phyloP scores from a whole-genome alignment of 345 rosid genomes.

The Triadica sebifera region DNA sequence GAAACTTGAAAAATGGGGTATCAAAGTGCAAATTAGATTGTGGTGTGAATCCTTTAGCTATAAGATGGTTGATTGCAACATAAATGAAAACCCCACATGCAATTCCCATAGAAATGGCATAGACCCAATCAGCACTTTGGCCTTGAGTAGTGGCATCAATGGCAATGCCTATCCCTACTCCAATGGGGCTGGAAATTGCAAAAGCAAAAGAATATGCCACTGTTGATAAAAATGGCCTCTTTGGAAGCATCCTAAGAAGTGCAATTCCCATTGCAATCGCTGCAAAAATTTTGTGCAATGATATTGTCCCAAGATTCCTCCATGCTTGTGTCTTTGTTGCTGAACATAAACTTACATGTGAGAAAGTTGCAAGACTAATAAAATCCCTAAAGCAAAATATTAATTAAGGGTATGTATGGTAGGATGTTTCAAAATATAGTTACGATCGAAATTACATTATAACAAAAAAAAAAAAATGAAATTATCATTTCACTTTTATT shows the following conservation, averaged over 20 bases:
- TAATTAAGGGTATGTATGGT: too few species aligned
- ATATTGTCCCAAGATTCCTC: constrained; percentile 84
- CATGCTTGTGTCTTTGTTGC: constrained; percentile 62
- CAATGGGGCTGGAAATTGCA: constrained; percentile 50
- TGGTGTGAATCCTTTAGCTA: constrained; percentile 72
- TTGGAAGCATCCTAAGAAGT: constrained; percentile 68
- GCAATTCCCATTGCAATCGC: constrained; percentile 92
- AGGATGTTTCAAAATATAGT: too few species aligned
- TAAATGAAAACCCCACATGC: constrained; percentile 86
- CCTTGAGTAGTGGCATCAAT: constrained; percentile 78
- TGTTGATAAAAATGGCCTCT: constrained; percentile 64
- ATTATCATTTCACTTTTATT: too few species aligned
- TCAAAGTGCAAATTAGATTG: constrained; percentile 46
- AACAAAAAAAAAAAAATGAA: too few species aligned
- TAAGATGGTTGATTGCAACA: constrained; percentile 81
- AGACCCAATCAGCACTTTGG: constrained; percentile 59
- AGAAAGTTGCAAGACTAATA: too few species aligned
- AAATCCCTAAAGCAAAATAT: too few species aligned
- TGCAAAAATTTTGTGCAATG: constrained; percentile 77
- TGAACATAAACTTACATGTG: too few species aligned
- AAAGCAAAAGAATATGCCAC: constrained; percentile 70
- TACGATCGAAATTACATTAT: too few species aligned
- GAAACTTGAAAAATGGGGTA: constrained; percentile 66
- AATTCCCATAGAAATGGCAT: constrained; percentile 71
- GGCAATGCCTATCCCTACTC: constrained; percentile 80